Base-by-base conservation (phyloP, 257 asterid genomes). In the Oldenlandia corymbosa region DNA sequence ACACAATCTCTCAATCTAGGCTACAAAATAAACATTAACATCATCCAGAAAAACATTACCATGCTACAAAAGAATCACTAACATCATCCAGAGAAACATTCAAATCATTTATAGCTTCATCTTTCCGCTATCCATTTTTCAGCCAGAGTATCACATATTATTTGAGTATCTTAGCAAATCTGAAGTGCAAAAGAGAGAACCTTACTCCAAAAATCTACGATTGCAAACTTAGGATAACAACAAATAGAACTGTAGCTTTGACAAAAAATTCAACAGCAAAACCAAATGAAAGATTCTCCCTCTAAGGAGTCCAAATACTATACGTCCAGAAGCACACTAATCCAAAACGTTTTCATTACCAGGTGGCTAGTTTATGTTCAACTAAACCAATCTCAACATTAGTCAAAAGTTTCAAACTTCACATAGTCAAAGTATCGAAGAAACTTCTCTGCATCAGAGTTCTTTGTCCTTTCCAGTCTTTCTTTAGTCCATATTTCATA, bases 111-210 rank as follows among this genome's bases (percentile, higher is more conserved):
- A 79, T 88, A 17, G 99, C 97, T 81, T 90, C 99, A 71, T 73
- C 99, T 81, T 86, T 93, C 61, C 84, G 83, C 82, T 97, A 85
- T 45, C 99, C 97, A 81, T 93, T 90, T 78, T 83, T 90, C 2
- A 93, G 87, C 90, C 90, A 79, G 67, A 93, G 97, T 60, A 83
- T 83, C 62, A 93, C 93, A 68, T 90, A 90, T 71, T 93, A 52
- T 70, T 71, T 65, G 64, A 69, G 58, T 46, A 47, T 52, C 65
- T 67, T 67, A 86, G 55, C 49, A 17, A 67, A n/a, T 37, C 60
- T 53, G 58, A 30, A 24, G 41, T 10, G 37, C 6, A 24, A 46
- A 46, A 62, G 17, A 46, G 1, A n/a, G 2, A 48, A 28, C 7
- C 30, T 32, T 48, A 5, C 6, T 28, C 62, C 14, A 49, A 24